Evolutionary conservation across 345 rosid genomes (phyloP).

Genomic region (Adansonia digitata): DNA sequence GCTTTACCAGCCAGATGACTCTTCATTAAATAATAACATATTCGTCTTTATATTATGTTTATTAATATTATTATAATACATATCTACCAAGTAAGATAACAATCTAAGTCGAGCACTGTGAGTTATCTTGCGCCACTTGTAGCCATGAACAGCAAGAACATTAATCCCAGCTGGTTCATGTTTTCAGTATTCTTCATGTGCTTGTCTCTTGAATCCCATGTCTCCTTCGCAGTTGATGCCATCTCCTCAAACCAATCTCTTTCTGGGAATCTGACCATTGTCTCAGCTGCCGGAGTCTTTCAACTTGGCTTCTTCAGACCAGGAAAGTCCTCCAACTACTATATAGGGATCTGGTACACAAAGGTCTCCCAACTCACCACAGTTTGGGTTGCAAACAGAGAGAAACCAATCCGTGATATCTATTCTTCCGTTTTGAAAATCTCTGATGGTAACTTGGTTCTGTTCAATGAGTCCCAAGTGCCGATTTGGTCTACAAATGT

Average conservation of each 20-base stretch:
- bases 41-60: no score
- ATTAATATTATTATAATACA: no score
- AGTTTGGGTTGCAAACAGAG: slow-evolving; percentile 81
- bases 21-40: no score
- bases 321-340: slow-evolving; percentile 31
- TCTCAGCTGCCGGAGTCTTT: slow-evolving; percentile 43
- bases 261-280: slow-evolving; percentile 52
- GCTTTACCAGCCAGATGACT: no score
- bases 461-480: slow-evolving; percentile 42
- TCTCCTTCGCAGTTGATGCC: slow-evolving; percentile 39
- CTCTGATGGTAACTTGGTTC: slow-evolving; percentile 53
- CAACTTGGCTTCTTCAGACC: slow-evolving; percentile 62
- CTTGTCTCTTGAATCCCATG: slow-evolving; percentile 23
- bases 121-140: no score
- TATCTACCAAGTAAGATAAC: no score
- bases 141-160: neutral
- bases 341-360: slow-evolving; percentile 41
- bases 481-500: slow-evolving; percentile 61
- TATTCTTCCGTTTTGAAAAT: slow-evolving; percentile 42
- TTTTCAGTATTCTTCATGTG: slow-evolving; percentile 19
- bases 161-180: slow-evolving; percentile 13
- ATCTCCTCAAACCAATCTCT: slow-evolving; percentile 44
- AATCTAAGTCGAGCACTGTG: no score
- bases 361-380: slow-evolving; percentile 23
- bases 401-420: slow-evolving; percentile 43